These are phyloP conservation scores for Penicillium sp. DNA, from an alignment of 2,329 filamentous ascomycete species.

Conservation along the genomic window DNA sequence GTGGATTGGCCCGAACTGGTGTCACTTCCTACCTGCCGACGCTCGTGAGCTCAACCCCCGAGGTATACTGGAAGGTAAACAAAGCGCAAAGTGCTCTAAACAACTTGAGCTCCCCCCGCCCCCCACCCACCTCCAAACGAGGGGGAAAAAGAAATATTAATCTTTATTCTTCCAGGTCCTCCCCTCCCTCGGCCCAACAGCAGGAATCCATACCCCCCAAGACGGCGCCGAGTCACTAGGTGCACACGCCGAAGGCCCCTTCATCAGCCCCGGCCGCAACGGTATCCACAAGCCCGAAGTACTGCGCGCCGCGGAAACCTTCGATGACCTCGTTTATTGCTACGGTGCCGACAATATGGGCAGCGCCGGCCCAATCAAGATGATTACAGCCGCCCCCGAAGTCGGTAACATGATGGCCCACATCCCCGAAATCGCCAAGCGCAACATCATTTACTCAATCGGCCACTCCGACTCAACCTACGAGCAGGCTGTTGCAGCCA, in stretches of 20 bases:
- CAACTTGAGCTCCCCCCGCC: not conserved
- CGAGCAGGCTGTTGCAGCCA: conserved; percentile 70
- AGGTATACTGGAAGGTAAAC: conserved; percentile 72
- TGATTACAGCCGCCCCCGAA: conserved; percentile 86
- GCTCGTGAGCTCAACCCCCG: conserved; percentile 68
- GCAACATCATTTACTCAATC: conserved; percentile 73
- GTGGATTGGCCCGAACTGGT: conserved; percentile 69
- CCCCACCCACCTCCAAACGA: too few species aligned
- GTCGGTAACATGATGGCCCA: conserved; percentile 65
- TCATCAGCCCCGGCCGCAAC: conserved; percentile 78
- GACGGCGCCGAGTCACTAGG: conserved; percentile 84
- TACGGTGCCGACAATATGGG: conserved; percentile 68
- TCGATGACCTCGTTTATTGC: conserved; percentile 54
- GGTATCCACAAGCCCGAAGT: conserved; percentile 78
- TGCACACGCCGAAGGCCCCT: conserved; percentile 88
- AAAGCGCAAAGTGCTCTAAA: not conserved
- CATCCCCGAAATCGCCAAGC: conserved; percentile 64
- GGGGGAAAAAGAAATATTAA: not conserved
- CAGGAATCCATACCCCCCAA: conserved; percentile 54
- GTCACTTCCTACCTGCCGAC: conserved; percentile 88
- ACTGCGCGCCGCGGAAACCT: conserved; percentile 61
- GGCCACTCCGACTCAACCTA: conserved; percentile 87
- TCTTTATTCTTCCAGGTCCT: conserved; percentile 49
- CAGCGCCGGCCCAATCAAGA: conserved; percentile 54
- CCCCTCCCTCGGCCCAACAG: conserved; percentile 73